Base-by-base conservation (phyloP, 306 rosid species). In the Hippophae rhamnoides region DNA sequence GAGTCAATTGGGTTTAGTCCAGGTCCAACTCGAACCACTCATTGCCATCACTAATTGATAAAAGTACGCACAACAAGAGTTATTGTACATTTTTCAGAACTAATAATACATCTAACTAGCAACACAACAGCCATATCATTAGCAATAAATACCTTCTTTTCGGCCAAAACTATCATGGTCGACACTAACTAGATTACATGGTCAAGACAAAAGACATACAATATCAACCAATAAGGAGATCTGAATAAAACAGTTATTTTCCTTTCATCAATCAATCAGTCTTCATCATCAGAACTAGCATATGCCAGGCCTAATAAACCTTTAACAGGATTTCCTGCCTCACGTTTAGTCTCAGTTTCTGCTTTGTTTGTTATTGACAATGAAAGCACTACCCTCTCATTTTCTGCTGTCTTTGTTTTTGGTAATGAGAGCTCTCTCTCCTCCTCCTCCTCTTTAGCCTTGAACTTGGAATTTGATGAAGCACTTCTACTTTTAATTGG, bases 271-370 rank as follows among this genome's bases (percentile, higher is more conserved):
- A 14, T 52, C 57, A 48, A 64, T 84, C 81, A 84, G 48, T 87
- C 94, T 14, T 81, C 89, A 48, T 90, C 97, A 27, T 87, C 98
- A 31, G 98, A 92, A 70, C 92, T 80, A 66, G 83, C 81, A 69
- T 90, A 90, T 46, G 89, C 84, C 69, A 90, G 66, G 42, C 98
- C 96, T 42, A 90, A 77, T 65, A 87, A 76, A 61, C 98, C 78
- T 50, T 77, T 81, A 42, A 70, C 83, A 56, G 84, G 57, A 69
- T 72, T 79, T 58, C 81, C 79, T 31, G 38, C 38, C 38, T 31
- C 38, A 31, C 5, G 38, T 31, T 31, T 31, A 31, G 38, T 31
- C 38, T 31, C 38, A 31, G 38, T 31, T 31, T 31, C 38, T 2
- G 38, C 38, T 31, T 31, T 31, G 38, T 31, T 31, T 31, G 38